phyloP scores from a whole-genome alignment of 2,329 filamentous ascomycete species.

The Ophiostoma himal-ulmi region DNA sequence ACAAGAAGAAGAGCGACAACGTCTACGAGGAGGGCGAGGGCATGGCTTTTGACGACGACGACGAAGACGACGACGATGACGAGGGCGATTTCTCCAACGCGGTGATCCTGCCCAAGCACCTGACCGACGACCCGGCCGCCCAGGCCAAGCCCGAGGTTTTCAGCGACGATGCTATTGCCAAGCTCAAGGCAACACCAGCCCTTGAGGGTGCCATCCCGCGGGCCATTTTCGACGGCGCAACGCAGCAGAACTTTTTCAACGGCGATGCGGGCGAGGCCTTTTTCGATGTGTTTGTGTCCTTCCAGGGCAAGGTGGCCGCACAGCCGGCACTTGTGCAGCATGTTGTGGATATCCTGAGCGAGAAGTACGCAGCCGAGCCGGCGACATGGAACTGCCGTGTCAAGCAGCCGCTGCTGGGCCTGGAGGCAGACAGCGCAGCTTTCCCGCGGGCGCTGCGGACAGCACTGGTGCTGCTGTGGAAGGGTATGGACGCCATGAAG shows the following conservation, averaged over 20 bases:
- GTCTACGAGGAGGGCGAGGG: conserved; percentile 39
- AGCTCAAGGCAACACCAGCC: conserved; percentile 68
- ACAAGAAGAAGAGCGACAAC: conserved; percentile 41
- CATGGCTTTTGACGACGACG: conserved; percentile 44
- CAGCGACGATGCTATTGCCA: conserved; percentile 35
- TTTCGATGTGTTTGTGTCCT: conserved; percentile 71
- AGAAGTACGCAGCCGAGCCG: conserved; percentile 54
- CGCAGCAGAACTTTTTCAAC: conserved; percentile 68
- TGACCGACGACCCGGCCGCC: conserved; percentile 34
- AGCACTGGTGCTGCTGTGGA: conserved; percentile 58
- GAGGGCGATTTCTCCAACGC: conserved; percentile 45
- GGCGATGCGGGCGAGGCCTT: conserved; percentile 64
- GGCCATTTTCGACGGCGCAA: conserved; percentile 82
- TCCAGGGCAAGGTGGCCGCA: conserved; percentile 56
- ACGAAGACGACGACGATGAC: conserved; percentile 41
- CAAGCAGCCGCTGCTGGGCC: conserved; percentile 61
- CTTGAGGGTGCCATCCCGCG: conserved; percentile 89
- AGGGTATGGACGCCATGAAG: conserved; percentile 34
- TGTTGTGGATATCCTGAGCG: conserved; percentile 60
- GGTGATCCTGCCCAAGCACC: conserved; percentile 41
- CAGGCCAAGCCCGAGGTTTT: conserved; percentile 38
- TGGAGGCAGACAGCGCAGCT: conserved; percentile 56
- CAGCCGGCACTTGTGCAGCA: conserved; percentile 64
- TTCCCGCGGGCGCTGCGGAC: conserved; percentile 68
- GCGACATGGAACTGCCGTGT: conserved; percentile 66